Base-by-base conservation (phyloP, 164 flowering plant genomes). In the Piper betle region DNA sequence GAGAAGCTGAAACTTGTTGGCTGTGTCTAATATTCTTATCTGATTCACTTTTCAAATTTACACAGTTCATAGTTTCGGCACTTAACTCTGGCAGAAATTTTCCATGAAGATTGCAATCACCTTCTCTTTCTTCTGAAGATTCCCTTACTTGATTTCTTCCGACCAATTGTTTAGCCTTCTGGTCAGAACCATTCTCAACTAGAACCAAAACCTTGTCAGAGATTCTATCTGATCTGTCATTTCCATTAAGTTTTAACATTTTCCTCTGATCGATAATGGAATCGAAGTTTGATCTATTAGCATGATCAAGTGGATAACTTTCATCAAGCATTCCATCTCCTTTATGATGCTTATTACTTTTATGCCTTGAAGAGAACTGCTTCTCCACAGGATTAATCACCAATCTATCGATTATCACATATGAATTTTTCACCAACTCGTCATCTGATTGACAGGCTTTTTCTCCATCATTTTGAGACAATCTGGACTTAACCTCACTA, bases 381-480 rank as follows among this genome's bases (percentile, higher is more conserved):
- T 15, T 39, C n/a, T 17, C 37, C 37, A 9, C 38, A 1, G 10
- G 33, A 52, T 5, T 46, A 18, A 43, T 42, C 43, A 39, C 9
- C 17, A 50, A 46, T 18, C 48, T 40, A 8, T 62, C 58, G 12
- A 53, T 66, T 57, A 48, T 58, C 50, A 39, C 40, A 18, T 63
- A 18, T 37, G 66, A 65, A 56, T 39, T 37, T 46, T 48, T 61
- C 64, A 46, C 40, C 15, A 40, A 53, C 13, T 55, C 70, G 63
- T 55, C 74, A 69, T 43, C 65, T 16, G 61, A 57, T 25, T 43
- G 58, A 33, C 25, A 69, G 59, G 60, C 52, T 46, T 69, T 68
- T 17, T 33, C 42, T 15, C 38, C 48, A 42, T 54, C 63, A 61
- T 61, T 58, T n/a, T 39, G 63, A 65, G 39, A 62, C 48, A 54